phyloP scores from a whole-genome alignment of 2,329 filamentous ascomycete species.

The Emericellopsis atlantica region DNA sequence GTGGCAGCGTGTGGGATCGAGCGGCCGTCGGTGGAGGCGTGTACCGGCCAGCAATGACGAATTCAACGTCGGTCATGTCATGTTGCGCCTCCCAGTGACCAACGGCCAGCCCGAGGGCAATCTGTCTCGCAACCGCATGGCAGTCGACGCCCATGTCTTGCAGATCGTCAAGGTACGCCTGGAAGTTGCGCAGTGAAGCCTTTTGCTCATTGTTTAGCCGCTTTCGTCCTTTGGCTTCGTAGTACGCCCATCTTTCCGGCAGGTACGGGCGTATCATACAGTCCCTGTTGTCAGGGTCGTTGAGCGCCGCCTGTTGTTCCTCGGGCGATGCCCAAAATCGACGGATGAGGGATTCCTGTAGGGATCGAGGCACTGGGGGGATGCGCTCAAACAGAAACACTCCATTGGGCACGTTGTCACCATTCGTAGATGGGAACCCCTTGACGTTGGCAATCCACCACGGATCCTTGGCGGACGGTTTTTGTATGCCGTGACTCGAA shows the following conservation, averaged over 20 bases:
- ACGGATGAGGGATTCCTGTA: constrained; percentile 4
- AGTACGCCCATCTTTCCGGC: constrained; percentile 3
- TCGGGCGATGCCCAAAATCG: constrained; percentile 2
- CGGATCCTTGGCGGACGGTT: constrained; percentile 1
- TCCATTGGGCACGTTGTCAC: constrained; percentile 4
- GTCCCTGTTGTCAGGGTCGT: constrained; percentile 3
- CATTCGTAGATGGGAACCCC: constrained; percentile 3
- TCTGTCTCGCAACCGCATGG: constrained; percentile 3
- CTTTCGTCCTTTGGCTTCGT: constrained; percentile 2
- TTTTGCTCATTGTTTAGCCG: constrained; percentile 5
- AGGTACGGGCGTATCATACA: constrained; percentile 5
- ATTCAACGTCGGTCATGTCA: constrained; percentile 5
- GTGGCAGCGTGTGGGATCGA: constrained; percentile 1
- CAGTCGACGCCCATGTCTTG: constrained; percentile 3
- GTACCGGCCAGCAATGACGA: constrained; percentile 4
- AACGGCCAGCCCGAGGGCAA: constrained; percentile 4
- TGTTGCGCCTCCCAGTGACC: constrained; percentile 4
- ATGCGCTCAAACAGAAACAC: constrained; percentile 5
- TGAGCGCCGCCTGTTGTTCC: constrained; percentile 1
- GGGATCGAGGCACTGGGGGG: constrained; percentile 3
- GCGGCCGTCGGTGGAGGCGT: background rate
- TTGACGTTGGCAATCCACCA: constrained; percentile 3
- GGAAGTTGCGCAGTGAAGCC: constrained; percentile 4
- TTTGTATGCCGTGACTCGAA: constrained; percentile 4
- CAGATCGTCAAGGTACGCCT: constrained; percentile 4